Evolutionary conservation across 352 stramenopile species (phyloP), one percentile per base, ranked within the genome.

Genomic region (Albugo laibachii): DNA sequence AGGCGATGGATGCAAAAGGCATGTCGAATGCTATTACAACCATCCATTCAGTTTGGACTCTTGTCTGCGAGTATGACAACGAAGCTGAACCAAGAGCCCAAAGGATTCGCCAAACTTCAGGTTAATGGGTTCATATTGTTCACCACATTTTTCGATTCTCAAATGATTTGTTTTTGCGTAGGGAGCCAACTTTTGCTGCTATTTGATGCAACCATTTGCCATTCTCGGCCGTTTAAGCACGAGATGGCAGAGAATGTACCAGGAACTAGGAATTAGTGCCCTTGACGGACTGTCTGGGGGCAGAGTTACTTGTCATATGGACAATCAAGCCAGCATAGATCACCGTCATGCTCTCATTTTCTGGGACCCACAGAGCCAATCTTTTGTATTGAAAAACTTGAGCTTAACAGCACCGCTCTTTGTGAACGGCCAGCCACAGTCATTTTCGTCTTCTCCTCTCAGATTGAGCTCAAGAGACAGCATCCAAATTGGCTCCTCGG

Each of bases 81-180:
- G 18, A 48, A 49, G 13, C 38, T 21, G 39, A 57, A 47, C 46
- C 34, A 41, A 27, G 55, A 52, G 31, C 65, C 74, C 8, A 51
- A 75, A 36, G 77, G 69, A 11, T 91, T 80, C 47, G 77, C 73
- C 15, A 87, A 87, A 35, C 53, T 91, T 13, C 54, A 80, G 71
- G 71, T 84, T 59, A 42, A 54, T 48, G 36, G 11, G n/a, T 15
- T 37, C 43, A 12, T 16, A 52, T 57, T 20, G 45, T 6, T 8
- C 35, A 16, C 36, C 43, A 6, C 36, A 13, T 36, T 45, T 37
- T 21, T 19, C 31, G 6, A 1, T 13, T 31, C 14, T 2, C 35
- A 43, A 21, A 39, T 19, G 34, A 57, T 20, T 13, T 18, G n/a
- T 15, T 2, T 8, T 48, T 47, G 44, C 5, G 11, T 56, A 83